Percentiles rank a stretch among this genome's conserved stretches.
Conservation (phyloP, 148 eudicot species). For the Chenopodium suecicum region DNA sequence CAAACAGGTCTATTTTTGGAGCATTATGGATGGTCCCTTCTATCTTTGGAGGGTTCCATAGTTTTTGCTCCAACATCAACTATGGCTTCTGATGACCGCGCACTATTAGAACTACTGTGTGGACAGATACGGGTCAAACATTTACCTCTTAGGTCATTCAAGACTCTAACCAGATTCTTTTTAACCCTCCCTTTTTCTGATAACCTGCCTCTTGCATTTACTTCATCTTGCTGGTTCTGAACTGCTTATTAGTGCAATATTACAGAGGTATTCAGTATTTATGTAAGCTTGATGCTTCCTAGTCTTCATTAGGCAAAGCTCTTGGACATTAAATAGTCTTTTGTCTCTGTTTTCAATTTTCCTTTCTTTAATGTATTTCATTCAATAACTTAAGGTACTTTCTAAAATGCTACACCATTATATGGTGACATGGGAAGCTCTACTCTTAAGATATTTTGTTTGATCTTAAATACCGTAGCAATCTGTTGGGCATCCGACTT, state of each 20-base stretch:
- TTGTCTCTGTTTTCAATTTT: neutral
- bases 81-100: constrained; percentile 86
- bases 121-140: constrained; percentile 90
- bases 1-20: constrained; percentile 27
- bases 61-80: constrained; percentile 57
- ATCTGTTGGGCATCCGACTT: neutral
- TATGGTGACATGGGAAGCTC: neutral
- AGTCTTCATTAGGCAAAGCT: neutral
- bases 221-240: neutral
- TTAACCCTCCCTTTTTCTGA: neutral
- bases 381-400: neutral
- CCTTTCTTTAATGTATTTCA: neutral
- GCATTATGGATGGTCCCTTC: constrained; percentile 48
- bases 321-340: neutral
- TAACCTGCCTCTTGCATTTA: too few species aligned
- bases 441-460: neutral
- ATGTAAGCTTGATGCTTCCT: neutral
- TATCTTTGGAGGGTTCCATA: constrained; percentile 56
- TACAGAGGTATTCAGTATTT: neutral
- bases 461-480: neutral
- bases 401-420: neutral
- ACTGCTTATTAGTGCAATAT: neutral
- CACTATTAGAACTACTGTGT: constrained; percentile 67
- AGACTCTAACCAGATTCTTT: neutral
- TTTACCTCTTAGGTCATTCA: neutral